These are phyloP conservation scores for Blastobotrys persicus DNA, from an alignment of 1,139 yeast genomes.

Conservation along the genomic window DNA sequence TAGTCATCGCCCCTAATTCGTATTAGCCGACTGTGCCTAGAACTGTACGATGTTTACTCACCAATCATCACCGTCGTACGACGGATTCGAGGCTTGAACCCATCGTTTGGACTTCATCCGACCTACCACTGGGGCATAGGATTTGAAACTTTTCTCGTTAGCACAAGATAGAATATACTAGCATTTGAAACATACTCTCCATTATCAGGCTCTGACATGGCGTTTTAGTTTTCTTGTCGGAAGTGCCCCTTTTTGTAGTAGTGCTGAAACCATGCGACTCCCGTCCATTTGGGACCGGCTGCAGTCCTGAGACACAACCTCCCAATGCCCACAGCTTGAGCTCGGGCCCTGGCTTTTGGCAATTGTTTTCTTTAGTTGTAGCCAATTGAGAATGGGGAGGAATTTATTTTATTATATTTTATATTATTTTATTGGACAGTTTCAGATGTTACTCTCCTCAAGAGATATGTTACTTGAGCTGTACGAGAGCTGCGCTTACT, in stretches of 20 bases:
- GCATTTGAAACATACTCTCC: constrained; percentile 4
- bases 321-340: no score
- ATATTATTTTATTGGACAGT: no score
- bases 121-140: constrained; percentile 34
- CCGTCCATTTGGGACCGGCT: neutral
- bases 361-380: no score
- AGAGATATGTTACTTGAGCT: no score
- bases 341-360: no score
- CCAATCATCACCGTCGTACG: constrained; percentile 41
- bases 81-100: constrained; percentile 36
- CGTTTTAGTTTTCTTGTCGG: no score
- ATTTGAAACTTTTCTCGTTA: constrained; percentile 18
- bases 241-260: neutral
- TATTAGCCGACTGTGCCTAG: constrained; percentile 5
- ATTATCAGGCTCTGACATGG: constrained; percentile 10
- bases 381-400: no score
- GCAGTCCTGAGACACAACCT: neutral
- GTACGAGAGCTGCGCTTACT: no score
- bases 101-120: constrained; percentile 41
- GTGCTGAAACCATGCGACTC: neutral
- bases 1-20: constrained; percentile 25
- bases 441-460: no score
- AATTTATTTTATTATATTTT: no score
- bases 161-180: neutral
- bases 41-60: constrained; percentile 14